A percentile compares a stretch with the other conserved stretches of the same genome.
Evolutionary conservation across 2,329 filamentous ascomycete genomes (phyloP).

Genomic region (Fusarium mexicanum): DNA sequence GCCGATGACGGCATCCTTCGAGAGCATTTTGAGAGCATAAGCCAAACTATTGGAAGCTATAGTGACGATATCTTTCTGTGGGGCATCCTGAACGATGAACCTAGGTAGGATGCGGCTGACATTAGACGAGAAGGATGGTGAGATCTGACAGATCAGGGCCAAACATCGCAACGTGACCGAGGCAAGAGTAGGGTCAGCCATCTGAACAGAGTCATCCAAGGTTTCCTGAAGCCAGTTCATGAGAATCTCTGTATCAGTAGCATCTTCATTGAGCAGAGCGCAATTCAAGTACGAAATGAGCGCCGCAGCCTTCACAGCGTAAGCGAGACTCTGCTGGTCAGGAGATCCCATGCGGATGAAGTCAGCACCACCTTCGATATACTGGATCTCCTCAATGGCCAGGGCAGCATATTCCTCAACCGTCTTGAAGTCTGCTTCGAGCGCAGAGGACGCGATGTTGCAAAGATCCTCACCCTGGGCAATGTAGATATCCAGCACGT

Average conservation of each 20-base stretch:
- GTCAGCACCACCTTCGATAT: constrained; percentile 88
- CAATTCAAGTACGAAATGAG: constrained; percentile 89
- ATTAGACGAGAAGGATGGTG: constrained; percentile 75
- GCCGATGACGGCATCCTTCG: constrained; percentile 92
- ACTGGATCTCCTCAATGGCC: constrained; percentile 82
- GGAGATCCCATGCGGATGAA: constrained; percentile 83
- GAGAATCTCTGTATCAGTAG: constrained; percentile 80
- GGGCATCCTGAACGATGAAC: constrained; percentile 86
- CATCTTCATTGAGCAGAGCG: constrained; percentile 80
- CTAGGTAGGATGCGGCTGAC: constrained; percentile 83
- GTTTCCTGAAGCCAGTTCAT: constrained; percentile 88
- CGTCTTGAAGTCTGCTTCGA: constrained; percentile 64
- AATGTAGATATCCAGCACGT: constrained; percentile 80
- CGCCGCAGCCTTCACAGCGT: constrained; percentile 84
- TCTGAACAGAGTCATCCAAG: constrained; percentile 80
- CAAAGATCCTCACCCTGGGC: constrained; percentile 61
- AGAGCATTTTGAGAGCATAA: constrained; percentile 81
- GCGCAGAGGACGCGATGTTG: constrained; percentile 42
- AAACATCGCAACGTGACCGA: constrained; percentile 82
- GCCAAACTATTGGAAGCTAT: constrained; percentile 88
- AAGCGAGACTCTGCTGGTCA: constrained; percentile 87
- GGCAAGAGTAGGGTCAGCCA: constrained; percentile 81
- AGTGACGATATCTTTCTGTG: constrained; percentile 73
- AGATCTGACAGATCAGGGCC: constrained; percentile 81
- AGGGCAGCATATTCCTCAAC: constrained; percentile 75